Percentiles rank a stretch among this genome's conserved stretches.
These are phyloP conservation scores for Phialophora tarda DNA, from an alignment of 2,329 filamentous ascomycete genomes.

Conservation along the genomic window DNA sequence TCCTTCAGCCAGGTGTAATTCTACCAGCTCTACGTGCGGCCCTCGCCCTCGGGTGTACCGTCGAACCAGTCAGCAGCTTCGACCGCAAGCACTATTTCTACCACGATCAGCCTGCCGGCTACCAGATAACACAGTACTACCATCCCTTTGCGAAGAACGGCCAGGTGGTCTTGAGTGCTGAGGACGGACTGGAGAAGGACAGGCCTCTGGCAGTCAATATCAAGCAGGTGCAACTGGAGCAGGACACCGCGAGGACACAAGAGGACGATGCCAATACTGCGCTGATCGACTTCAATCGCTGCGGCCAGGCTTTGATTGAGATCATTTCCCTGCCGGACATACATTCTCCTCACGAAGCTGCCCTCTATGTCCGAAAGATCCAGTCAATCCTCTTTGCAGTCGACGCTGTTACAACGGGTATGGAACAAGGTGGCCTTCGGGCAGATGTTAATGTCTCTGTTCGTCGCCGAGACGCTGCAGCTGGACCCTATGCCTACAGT, in stretches of 20 bases:
- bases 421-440: constrained; percentile 89
- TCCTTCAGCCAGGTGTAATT: constrained; percentile 81
- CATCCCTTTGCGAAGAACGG: constrained; percentile 72
- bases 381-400: constrained; percentile 79
- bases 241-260: constrained; percentile 94
- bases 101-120: constrained; percentile 94
- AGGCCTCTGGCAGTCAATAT: constrained; percentile 76
- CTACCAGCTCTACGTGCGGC: constrained; percentile 91
- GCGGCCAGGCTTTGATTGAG: constrained; percentile 88
- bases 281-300: constrained; percentile 91
- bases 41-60: constrained; percentile 77
- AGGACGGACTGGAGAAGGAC: constrained; percentile 76
- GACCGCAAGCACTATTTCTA: constrained; percentile 99
- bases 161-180: constrained; percentile 72
- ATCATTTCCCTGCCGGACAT: constrained; percentile 93
- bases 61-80: constrained; percentile 80
- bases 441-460: constrained; percentile 97
- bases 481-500: constrained; percentile 56
- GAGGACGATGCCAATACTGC: constrained; percentile 74
- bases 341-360: constrained; percentile 83
- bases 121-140: constrained; percentile 98
- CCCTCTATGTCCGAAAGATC: constrained; percentile 85
- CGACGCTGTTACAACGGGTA: constrained; percentile 84
- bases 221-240: constrained; percentile 94
- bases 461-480: constrained; percentile 61